Base-by-base conservation (phyloP, 2,329 filamentous ascomycete species). In the Botrytis aclada region DNA sequence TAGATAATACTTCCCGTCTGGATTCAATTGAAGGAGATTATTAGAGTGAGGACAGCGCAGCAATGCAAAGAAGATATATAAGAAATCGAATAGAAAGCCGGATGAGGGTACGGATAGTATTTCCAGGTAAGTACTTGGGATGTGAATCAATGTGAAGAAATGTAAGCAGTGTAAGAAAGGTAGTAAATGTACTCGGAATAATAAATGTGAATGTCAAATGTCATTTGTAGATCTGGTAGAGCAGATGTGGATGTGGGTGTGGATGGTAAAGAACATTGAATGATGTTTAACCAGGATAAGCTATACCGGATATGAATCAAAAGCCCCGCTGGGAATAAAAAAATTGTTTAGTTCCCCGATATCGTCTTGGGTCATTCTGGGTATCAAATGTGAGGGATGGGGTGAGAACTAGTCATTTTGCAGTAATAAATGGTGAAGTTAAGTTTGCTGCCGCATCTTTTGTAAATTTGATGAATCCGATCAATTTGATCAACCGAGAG, bases 231-330 rank as follows among this genome's bases (percentile, higher is more conserved):
- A 63, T 63, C 47, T 67, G 47, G 25, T 56, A n/a, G 47, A 56
- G n/a, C 3, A 54, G 47, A n/a, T 56, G 51, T 56, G n/a, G n/a
- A 12, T 51, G 45, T 51, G 47, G 25, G 29, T 54, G 51, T 22
- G 47, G 43, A 65, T 66, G 45, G 25, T 20, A 37, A 65, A 45
- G 43, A 51, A n/a, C 29, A 51, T 54, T 39, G 14, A 56, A 32
- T 56, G 34, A 67, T 67, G 34, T 41, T 67, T 41, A 54, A 56
- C 65, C 22, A 56, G 65, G 47, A 67, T 67, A 37, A 56, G 65
- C 65, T 67, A 67, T 43, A 22, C 65, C 47, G 47, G 37, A 67
- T 67, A 32, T 56, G 47, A 41, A 32, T 25, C 1, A 14, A 56
- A 32, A 51, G 22, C 64, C 45, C 63, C 43, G 25, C 64, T 66